Conservation (phyloP, 306 rosid species). For the Rubus idaeus region DNA sequence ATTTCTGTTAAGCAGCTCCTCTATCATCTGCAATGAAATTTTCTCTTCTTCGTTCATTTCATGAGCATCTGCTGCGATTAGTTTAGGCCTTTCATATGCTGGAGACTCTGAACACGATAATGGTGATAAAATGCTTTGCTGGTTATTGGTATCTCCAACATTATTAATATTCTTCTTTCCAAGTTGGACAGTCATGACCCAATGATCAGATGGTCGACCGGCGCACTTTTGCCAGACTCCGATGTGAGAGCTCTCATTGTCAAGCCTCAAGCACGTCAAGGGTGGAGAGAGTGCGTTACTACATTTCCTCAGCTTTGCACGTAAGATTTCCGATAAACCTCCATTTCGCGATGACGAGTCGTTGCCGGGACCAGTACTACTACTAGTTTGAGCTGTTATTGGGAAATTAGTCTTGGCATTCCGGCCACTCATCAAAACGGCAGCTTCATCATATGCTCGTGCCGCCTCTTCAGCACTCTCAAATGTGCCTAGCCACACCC, state of each 20-base stretch:
- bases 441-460: conserved; percentile 46
- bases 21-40: conserved; percentile 87
- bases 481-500: conserved; percentile 59
- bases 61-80: neutral
- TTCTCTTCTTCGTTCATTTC: conserved; percentile 63
- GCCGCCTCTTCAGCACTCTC: conserved; percentile 57
- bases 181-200: conserved; percentile 74
- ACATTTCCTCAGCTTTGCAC: conserved; percentile 76
- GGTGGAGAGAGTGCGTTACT: conserved; percentile 69
- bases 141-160: neutral
- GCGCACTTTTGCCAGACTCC: conserved; percentile 94
- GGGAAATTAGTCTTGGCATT: conserved; percentile 57
- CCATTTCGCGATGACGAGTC: conserved; percentile 30
- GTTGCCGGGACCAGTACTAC: neutral
- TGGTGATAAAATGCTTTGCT: neutral
- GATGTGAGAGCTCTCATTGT: conserved; percentile 75
- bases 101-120: conserved; percentile 7
- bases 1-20: conserved; percentile 74
- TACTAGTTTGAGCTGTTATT: conserved; percentile 34
- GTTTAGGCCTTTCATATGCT: neutral
- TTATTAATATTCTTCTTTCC: conserved; percentile 31
- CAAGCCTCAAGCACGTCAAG: conserved; percentile 90
- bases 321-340: conserved; percentile 64
- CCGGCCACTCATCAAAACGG: conserved; percentile 47
- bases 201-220: conserved; percentile 55